Conservation (phyloP, 2,329 filamentous ascomycete genomes). For the Colletotrichum lini region DNA sequence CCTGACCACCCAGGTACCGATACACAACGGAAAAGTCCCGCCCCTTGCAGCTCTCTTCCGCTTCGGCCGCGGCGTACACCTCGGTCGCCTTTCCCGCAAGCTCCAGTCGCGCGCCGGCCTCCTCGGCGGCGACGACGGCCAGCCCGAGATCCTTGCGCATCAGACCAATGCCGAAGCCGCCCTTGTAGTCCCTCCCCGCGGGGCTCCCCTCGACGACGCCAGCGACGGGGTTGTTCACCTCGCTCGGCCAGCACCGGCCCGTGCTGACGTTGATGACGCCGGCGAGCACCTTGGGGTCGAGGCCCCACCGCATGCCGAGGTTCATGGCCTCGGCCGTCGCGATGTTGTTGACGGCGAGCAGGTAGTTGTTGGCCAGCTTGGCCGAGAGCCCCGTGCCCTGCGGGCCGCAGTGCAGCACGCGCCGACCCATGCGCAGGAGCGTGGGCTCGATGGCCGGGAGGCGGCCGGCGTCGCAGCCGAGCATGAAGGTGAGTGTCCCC, state of each 20-base stretch:
- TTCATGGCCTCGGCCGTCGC: conserved; percentile 78
- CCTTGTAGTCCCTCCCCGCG: conserved; percentile 80
- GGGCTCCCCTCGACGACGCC: conserved; percentile 85
- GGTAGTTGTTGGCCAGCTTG: conserved; percentile 98
- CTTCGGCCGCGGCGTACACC: conserved; percentile 78
- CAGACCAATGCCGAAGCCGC: conserved; percentile 82
- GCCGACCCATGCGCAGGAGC: conserved; percentile 86
- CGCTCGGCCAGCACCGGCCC: conserved; percentile 95
- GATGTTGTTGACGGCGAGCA: conserved; percentile 93
- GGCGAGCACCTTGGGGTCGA: conserved; percentile 77
- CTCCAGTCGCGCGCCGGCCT: conserved; percentile 76
- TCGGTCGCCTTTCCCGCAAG: conserved; percentile 74
- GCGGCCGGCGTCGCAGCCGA: conserved; percentile 76
- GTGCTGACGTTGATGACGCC: conserved; percentile 94
- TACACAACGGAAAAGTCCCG: conserved; percentile 89
- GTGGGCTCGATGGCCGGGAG: conserved; percentile 77
- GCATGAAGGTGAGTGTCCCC: conserved; percentile 95
- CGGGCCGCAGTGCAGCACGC: conserved; percentile 86
- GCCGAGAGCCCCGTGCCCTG: conserved; percentile 90
- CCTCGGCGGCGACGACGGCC: conserved; percentile 79
- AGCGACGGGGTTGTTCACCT: conserved; percentile 94
- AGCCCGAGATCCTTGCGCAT: conserved; percentile 87
- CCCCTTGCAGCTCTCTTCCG: conserved; percentile 73
- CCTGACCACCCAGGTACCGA: conserved; percentile 74
- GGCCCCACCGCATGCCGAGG: conserved; percentile 72